A percentile compares a stretch with the other conserved stretches of the same genome.
Evolutionary conservation across 331 rosid species (phyloP).

Genomic region (Telfairia occidentalis): DNA sequence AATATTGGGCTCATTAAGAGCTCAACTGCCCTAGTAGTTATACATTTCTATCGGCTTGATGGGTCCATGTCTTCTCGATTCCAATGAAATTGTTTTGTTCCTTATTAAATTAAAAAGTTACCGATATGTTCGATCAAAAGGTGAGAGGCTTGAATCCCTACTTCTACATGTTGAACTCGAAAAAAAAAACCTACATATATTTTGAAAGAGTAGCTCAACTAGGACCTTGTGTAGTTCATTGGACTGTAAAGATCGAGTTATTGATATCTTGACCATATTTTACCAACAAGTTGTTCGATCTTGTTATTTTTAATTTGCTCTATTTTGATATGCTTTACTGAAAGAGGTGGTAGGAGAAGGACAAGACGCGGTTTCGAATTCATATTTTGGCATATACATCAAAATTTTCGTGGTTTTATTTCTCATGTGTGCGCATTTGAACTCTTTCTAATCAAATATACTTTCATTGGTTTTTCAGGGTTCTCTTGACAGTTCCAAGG

Average conservation of each 20-base stretch:
- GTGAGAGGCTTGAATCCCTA: no score
- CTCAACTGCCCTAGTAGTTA: background rate
- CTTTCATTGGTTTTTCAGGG: conserved; percentile 47
- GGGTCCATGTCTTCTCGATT: background rate
- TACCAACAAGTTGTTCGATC: background rate
- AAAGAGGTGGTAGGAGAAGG: background rate
- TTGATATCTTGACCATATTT: background rate
- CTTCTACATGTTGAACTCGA: no score
- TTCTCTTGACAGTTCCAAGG: conserved; percentile 67
- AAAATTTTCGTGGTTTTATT: background rate
- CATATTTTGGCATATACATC: no score
- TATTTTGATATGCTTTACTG: background rate
- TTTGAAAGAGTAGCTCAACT: background rate
- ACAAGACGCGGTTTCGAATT: no score
- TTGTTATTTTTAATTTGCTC: background rate
- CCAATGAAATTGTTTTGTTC: background rate
- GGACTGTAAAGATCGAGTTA: background rate
- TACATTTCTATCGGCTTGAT: background rate
- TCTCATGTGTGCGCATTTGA: background rate
- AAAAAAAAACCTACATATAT: background rate
- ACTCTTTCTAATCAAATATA: background rate
- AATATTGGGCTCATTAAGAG: background rate
- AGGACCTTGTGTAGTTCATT: background rate
- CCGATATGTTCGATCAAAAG: no score
- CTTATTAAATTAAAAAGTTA: background rate